Conservation (phyloP, 306 rosid species). For the Cyamopsis tetragonoloba region DNA sequence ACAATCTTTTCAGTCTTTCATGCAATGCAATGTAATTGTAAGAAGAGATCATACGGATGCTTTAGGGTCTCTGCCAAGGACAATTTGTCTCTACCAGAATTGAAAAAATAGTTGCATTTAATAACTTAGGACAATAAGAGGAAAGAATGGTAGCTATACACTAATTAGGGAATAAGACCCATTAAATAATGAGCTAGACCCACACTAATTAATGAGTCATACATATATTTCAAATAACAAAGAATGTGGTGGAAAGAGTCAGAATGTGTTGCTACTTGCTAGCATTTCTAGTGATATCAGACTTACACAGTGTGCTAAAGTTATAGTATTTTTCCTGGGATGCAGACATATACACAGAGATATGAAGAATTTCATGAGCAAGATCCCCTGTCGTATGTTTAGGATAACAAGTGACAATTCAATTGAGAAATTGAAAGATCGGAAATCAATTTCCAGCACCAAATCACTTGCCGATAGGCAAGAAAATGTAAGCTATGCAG, state of each 20-base stretch:
- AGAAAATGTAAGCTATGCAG: slow-evolving; percentile 40
- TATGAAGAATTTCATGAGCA: slow-evolving; percentile 16
- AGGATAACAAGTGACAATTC: slow-evolving; percentile 38
- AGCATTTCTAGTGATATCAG: too few relatives aligned
- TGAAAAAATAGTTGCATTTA: neutral
- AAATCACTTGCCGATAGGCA: slow-evolving; percentile 2
- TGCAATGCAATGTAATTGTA: neutral
- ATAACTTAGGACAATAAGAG: too few relatives aligned
- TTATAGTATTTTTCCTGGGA: neutral
- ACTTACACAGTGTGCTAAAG: neutral
- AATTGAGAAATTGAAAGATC: slow-evolving; percentile 38
- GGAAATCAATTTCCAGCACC: slow-evolving; percentile 15
- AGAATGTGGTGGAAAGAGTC: too few relatives aligned
- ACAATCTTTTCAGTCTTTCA: neutral
- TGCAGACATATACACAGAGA: slow-evolving; percentile 36
- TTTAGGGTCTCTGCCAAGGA: neutral
- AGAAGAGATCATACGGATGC: neutral
- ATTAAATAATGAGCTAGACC: too few relatives aligned
- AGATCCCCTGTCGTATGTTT: slow-evolving; percentile 31
- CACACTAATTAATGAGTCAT: too few relatives aligned
- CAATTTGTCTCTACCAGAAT: neutral
- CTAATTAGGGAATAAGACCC: too few relatives aligned
- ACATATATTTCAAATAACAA: too few relatives aligned
- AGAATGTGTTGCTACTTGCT: too few relatives aligned
- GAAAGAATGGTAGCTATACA: too few relatives aligned